These are phyloP conservation scores for Scleroderma citrinum DNA, from an alignment of 768 basidiomycete species.

Conservation along the genomic window DNA sequence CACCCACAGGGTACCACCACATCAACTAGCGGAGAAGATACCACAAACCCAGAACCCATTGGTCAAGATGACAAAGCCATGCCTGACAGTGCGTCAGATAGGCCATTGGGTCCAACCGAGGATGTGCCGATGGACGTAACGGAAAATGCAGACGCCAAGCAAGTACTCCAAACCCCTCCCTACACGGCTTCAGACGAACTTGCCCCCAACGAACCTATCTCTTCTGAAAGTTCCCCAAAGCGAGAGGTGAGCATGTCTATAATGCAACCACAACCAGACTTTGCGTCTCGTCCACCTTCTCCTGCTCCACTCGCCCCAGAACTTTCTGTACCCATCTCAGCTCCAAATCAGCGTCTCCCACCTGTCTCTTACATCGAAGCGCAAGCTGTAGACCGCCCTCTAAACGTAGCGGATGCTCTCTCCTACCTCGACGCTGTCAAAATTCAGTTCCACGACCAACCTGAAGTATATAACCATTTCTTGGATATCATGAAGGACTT, in stretches of 20 bases:
- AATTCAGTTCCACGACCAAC: slow-evolving; percentile 49
- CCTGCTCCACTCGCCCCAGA: slow-evolving; percentile 10
- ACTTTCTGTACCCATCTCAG: slow-evolving; percentile 5
- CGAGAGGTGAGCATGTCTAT: slow-evolving; percentile 6
- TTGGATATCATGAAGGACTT: slow-evolving; percentile 75
- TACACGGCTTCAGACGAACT: slow-evolving; percentile 5
- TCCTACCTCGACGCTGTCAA: slow-evolving; percentile 63
- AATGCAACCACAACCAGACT: neutral
- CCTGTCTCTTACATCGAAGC: slow-evolving; percentile 19
- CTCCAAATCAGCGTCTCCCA: slow-evolving; percentile 13
- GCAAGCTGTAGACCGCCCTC: slow-evolving; percentile 35
- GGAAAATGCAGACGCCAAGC: slow-evolving; percentile 10
- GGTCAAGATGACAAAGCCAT: slow-evolving; percentile 4
- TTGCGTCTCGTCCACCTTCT: slow-evolving; percentile 5
- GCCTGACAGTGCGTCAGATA: slow-evolving; percentile 14
- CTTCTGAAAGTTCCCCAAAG: slow-evolving; percentile 4
- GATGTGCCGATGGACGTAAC: slow-evolving; percentile 21
- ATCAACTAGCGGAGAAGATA: neutral
- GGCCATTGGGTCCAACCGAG: slow-evolving; percentile 16
- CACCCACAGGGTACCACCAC: neutral
- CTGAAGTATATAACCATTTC: slow-evolving; percentile 59
- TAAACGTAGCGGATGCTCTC: slow-evolving; percentile 59
- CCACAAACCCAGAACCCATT: slow-evolving; percentile 10
- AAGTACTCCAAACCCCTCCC: neutral
- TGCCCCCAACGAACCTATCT: slow-evolving; percentile 5